phyloP scores from a whole-genome alignment of 2,329 filamentous ascomycete species.

The Cucurbitaria berberidis region DNA sequence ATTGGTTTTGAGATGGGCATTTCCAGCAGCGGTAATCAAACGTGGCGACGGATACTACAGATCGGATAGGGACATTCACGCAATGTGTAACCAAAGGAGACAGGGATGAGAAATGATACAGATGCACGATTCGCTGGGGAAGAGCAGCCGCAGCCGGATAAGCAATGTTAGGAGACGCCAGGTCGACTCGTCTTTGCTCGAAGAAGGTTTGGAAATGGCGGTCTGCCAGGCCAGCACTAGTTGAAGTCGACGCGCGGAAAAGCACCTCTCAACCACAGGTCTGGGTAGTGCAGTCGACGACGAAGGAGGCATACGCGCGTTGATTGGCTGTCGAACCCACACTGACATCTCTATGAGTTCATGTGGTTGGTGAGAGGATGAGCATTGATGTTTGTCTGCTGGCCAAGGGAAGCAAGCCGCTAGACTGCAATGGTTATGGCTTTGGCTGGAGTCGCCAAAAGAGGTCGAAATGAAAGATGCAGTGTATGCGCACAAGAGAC shows the following conservation, averaged over 20 bases:
- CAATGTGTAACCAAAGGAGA: conserved; percentile 24
- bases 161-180: conserved; percentile 12
- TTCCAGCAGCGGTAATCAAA: conserved; percentile 34
- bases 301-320: neutral
- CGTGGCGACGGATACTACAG: conserved; percentile 30
- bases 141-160: conserved; percentile 18
- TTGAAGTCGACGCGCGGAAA: conserved; percentile 10
- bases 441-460: neutral
- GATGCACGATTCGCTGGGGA: conserved; percentile 19
- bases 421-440: conserved; percentile 7
- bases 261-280: neutral
- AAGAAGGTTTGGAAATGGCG: conserved; percentile 32
- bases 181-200: conserved; percentile 19
- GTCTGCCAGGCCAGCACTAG: conserved; percentile 28
- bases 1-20: conserved; percentile 21
- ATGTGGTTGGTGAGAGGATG: conserved; percentile 6
- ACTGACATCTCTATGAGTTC: neutral
- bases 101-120: conserved; percentile 18
- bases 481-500: conserved; percentile 5
- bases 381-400: conserved; percentile 21
- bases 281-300: neutral
- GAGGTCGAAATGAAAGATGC: conserved; percentile 13
- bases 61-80: conserved; percentile 18
- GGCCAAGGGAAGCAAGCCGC: conserved; percentile 30
- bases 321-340: neutral